phyloP scores from a whole-genome alignment of 768 basidiomycete species.

The Cyclocybe cylindracea region DNA sequence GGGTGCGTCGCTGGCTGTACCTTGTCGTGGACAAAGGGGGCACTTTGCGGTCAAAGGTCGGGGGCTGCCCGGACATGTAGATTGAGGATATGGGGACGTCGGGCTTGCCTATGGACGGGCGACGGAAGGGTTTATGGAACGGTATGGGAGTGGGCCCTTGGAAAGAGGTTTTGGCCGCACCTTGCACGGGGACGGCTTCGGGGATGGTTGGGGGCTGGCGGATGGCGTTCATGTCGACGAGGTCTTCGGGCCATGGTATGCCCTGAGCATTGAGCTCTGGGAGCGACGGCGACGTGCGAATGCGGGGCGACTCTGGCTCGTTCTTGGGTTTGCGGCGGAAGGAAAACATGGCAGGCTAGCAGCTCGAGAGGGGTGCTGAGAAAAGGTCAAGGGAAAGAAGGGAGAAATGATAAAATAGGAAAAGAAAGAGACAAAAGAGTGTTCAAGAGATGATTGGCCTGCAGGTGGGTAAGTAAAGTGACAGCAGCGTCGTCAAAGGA shows the following conservation, averaged over 20 bases:
- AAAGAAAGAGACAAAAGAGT: constrained; percentile 22
- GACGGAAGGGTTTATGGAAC: constrained; percentile 81
- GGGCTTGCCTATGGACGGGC: constrained; percentile 49
- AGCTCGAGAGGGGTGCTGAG: constrained; percentile 13
- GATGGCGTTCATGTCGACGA: constrained; percentile 72
- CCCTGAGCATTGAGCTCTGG: constrained; percentile 75
- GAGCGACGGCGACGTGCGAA: constrained; percentile 79
- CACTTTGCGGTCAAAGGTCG: constrained; percentile 61
- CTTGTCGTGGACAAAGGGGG: constrained; percentile 41
- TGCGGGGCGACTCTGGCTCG: constrained; percentile 43
- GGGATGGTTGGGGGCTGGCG: constrained; percentile 45
- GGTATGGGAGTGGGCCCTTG: constrained; percentile 59
- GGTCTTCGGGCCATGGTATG: constrained; percentile 83
- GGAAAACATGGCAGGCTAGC: constrained; percentile 58
- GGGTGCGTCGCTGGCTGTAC: constrained; percentile 63
- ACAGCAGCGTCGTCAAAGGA: constrained; percentile 4
- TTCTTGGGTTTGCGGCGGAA: constrained; percentile 71
- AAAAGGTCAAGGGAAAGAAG: constrained; percentile 14
- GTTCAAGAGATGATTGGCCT: constrained; percentile 8
- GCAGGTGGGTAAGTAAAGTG: constrained; percentile 4
- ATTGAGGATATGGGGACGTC: constrained; percentile 64
- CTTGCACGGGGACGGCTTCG: constrained; percentile 44
- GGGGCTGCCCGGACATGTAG: constrained; percentile 70
- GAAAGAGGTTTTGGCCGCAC: constrained; percentile 73
- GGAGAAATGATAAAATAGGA: constrained; percentile 22